Evolutionary conservation across 2,329 filamentous ascomycete genomes (phyloP).

Genomic region (Stagonosporopsis chrysanthemi): DNA sequence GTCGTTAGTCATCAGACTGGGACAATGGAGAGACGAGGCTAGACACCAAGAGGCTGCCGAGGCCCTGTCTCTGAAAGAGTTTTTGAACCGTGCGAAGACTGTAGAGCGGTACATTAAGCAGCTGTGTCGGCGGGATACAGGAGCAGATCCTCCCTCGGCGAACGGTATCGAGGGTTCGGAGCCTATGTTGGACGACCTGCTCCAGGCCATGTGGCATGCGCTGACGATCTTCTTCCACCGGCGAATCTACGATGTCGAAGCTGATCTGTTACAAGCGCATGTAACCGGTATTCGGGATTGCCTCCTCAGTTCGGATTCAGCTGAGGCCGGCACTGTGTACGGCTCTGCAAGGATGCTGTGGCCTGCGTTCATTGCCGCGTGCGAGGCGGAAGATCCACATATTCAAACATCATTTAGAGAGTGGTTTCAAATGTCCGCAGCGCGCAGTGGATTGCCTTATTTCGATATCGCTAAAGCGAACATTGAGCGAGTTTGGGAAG

Average conservation of each 20-base stretch:
- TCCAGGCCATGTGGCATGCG: conserved; percentile 53
- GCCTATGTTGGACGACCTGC: conserved; percentile 39
- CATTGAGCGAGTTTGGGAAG: conserved; percentile 43
- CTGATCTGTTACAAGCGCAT: conserved; percentile 51
- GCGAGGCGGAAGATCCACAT: conserved; percentile 50
- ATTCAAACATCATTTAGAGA: conserved; percentile 47
- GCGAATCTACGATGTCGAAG: conserved; percentile 52
- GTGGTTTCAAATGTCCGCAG: conserved; percentile 44
- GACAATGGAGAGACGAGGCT: conserved; percentile 52
- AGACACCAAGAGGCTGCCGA: conserved; percentile 21
- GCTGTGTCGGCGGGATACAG: conserved; percentile 13
- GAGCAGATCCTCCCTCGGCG: background rate
- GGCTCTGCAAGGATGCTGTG: conserved; percentile 52
- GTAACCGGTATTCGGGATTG: conserved; percentile 50
- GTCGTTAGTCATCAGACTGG: conserved; percentile 52
- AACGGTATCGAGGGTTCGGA: background rate
- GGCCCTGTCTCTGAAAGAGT: conserved; percentile 37
- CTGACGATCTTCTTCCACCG: conserved; percentile 58
- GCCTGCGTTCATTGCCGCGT: conserved; percentile 56
- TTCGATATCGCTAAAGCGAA: conserved; percentile 39
- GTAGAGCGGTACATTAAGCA: conserved; percentile 45
- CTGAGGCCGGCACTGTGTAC: conserved; percentile 43
- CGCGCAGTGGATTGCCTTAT: conserved; percentile 43
- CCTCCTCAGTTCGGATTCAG: conserved; percentile 46
- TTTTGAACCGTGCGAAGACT: conserved; percentile 42